Percentiles rank a stretch among this genome's conserved stretches.
phyloP scores from a whole-genome alignment of 139 green algal species.

The Chlamydomonas schloesseri region DNA sequence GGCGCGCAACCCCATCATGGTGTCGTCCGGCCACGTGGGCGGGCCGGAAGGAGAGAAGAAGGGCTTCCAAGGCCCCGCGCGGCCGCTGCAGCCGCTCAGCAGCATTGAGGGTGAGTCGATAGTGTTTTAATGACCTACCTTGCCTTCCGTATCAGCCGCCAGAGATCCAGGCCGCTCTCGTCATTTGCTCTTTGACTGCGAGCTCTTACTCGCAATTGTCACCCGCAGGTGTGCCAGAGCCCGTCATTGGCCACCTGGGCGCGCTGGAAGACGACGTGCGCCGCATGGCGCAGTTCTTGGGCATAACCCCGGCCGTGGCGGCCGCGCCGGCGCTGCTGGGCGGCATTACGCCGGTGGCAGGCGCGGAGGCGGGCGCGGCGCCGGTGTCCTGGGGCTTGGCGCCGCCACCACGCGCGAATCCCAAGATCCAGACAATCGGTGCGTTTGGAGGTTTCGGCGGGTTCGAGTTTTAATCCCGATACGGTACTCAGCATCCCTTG shows the following conservation, averaged over 20 bases:
- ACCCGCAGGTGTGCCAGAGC: constrained; percentile 35
- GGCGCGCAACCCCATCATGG: background rate
- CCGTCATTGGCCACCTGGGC: background rate
- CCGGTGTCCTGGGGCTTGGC: background rate
- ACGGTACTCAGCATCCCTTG: too few relatives aligned
- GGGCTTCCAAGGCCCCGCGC: background rate
- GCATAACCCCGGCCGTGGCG: background rate
- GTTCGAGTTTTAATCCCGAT: too few relatives aligned
- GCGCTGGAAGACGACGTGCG: constrained; percentile 21
- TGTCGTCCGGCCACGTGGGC: background rate
- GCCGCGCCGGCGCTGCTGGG: too few relatives aligned
- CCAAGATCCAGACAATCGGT: background rate
- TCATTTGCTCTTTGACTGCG: background rate
- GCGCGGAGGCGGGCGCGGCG: too few relatives aligned
- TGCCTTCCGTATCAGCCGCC: too few relatives aligned
- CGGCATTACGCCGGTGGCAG: too few relatives aligned
- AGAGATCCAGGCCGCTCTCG: too few relatives aligned
- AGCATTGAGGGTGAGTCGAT: constrained; percentile 14
- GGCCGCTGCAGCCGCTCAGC: constrained; percentile 14
- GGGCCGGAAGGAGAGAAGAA: too few relatives aligned
- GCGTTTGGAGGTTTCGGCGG: too few relatives aligned
- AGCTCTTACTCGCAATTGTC: too few relatives aligned
- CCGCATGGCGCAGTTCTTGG: constrained; percentile 14
- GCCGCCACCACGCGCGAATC: background rate
- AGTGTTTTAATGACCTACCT: too few relatives aligned